Conservation (phyloP, 441 rosid genomes). For the Euphorbia celastroides region DNA sequence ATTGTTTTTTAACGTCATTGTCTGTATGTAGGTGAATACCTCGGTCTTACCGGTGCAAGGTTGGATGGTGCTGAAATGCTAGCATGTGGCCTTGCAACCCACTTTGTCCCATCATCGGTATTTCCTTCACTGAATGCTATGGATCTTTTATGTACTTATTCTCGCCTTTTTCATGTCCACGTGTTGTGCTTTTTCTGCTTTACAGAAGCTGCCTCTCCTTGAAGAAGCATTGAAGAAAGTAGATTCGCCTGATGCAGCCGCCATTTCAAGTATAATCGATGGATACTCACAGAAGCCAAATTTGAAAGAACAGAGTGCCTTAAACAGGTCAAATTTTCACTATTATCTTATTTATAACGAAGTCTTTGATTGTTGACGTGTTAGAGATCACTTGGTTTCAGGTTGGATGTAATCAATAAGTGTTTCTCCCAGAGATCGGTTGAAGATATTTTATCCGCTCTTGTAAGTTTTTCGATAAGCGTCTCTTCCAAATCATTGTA, state of each 20-base stretch:
- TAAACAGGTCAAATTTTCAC: conserved; percentile 43
- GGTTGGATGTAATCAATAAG: conserved; percentile 69
- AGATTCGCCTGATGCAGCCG: conserved; percentile 45
- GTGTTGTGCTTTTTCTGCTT: conserved; percentile 15
- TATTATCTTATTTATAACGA: background rate
- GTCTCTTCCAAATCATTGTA: too few species aligned
- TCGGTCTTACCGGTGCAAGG: conserved; percentile 75
- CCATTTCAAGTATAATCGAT: conserved; percentile 50
- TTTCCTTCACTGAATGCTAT: conserved; percentile 14
- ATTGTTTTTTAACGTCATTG: too few species aligned
- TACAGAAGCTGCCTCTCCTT: conserved; percentile 54
- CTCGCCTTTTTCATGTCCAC: too few species aligned
- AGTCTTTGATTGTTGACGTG: background rate
- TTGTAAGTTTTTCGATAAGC: conserved; percentile 71
- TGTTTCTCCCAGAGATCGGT: conserved; percentile 76
- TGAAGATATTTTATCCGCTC: conserved; percentile 74
- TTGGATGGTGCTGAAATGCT: conserved; percentile 88
- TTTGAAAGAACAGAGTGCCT: conserved; percentile 59
- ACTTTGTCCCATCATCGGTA: conserved; percentile 67
- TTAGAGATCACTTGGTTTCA: conserved; percentile 25
- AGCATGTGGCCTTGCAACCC: conserved; percentile 87
- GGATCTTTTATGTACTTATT: background rate
- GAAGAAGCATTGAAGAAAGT: conserved; percentile 55
- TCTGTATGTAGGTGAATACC: conserved; percentile 56
- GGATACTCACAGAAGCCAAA: conserved; percentile 48